These are phyloP conservation scores for Populus euphratica DNA, from an alignment of 345 rosid genomes.

Conservation along the genomic window DNA sequence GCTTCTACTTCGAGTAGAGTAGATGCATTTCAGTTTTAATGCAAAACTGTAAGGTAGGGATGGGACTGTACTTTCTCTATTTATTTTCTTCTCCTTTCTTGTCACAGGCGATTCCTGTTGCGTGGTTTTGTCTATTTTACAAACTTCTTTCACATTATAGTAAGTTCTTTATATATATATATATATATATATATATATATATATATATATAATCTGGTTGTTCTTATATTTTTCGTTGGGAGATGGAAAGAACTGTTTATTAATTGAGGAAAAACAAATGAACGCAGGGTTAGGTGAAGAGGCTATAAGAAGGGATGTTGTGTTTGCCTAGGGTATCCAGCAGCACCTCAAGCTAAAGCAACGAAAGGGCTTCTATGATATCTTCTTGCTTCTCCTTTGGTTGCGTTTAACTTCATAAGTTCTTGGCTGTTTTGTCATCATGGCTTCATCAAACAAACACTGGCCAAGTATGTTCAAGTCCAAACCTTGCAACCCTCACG, in stretches of 20 bases:
- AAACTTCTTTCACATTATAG: neutral
- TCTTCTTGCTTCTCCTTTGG: conserved; percentile 20
- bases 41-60: conserved; percentile 34
- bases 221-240: conserved; percentile 9
- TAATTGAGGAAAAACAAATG: conserved; percentile 12
- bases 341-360: conserved; percentile 36
- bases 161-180: neutral
- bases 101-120: conserved; percentile 53
- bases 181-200: neutral
- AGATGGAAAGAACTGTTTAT: conserved; percentile 20
- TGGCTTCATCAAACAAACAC: conserved; percentile 99
- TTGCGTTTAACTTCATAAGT: neutral
- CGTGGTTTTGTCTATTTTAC: conserved; percentile 29
- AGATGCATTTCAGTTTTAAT: conserved; percentile 44
- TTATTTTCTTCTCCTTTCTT: conserved; percentile 36
- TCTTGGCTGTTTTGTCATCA: conserved; percentile 26
- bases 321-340: conserved; percentile 38
- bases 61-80: conserved; percentile 33
- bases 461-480: conserved; percentile 99
- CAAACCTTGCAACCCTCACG: conserved; percentile 76
- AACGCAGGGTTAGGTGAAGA: conserved; percentile 45
- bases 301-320: conserved; percentile 53
- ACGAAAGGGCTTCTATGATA: conserved; percentile 26
- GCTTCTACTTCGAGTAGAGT: conserved; percentile 40
- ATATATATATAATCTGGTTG: neutral